A percentile compares a stretch with the other conserved stretches of the same genome.
phyloP scores from a whole-genome alignment of 169 alveolate species.

The Cystoisospora suis region DNA sequence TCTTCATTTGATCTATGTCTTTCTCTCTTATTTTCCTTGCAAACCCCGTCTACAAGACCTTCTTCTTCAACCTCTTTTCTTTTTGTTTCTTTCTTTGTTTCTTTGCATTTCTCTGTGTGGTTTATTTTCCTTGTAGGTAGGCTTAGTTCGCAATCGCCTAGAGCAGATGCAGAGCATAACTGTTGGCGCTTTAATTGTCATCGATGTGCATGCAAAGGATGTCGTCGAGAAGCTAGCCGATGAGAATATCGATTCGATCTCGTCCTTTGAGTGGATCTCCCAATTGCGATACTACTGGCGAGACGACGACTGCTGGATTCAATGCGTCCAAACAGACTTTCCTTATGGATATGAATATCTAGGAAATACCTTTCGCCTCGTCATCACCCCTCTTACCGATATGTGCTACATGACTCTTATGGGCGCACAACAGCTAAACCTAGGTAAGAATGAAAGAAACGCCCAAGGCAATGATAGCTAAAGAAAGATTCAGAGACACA shows the following conservation, averaged over 20 bases:
- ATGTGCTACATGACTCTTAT: slow-evolving; percentile 95
- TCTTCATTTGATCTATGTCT: no score
- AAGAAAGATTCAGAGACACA: not conserved
- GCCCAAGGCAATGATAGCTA: not conserved
- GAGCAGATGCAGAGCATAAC: slow-evolving; percentile 85
- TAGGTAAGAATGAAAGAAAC: slow-evolving; percentile 75
- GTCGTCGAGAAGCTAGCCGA: slow-evolving; percentile 87
- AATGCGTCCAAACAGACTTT: slow-evolving; percentile 85
- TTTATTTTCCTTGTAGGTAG: slow-evolving; percentile 61
- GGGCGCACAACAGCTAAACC: slow-evolving; percentile 91
- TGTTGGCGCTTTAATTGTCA: slow-evolving; percentile 91
- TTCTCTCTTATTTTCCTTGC: no score
- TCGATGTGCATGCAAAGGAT: slow-evolving; percentile 95
- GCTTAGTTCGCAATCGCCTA: slow-evolving; percentile 89
- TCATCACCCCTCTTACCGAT: slow-evolving; percentile 95
- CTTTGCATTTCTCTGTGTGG: not conserved
- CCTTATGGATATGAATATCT: slow-evolving; percentile 94
- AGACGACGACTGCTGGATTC: slow-evolving; percentile 86
- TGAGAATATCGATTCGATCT: slow-evolving; percentile 62
- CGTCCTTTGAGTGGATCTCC: slow-evolving; percentile 78
- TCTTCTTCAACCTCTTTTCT: not conserved
- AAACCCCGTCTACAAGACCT: no score
- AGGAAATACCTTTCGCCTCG: slow-evolving; percentile 95
- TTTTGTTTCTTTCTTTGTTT: not conserved
- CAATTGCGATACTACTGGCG: slow-evolving; percentile 96